Base-by-base conservation (phyloP, 139 green algal species). In the Auxenochlorella pyrenoidosa region DNA sequence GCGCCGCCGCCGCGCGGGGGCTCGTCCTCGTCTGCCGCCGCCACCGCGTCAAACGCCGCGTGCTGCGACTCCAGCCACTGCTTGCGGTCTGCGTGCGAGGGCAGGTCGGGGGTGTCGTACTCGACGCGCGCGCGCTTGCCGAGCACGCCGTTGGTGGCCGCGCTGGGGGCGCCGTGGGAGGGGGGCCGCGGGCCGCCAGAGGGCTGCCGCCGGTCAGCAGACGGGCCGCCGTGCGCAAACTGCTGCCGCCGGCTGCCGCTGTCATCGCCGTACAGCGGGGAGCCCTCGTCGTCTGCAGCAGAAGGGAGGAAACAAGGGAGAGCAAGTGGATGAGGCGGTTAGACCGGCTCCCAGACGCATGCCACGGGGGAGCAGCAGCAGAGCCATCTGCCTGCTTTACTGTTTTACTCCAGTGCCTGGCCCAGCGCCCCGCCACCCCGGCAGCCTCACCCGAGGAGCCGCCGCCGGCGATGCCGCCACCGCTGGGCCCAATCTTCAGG, bases 401-500 rank as follows among this genome's bases (percentile, higher is more conserved):
- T n/a, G n/a, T n/a, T n/a, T n/a, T n/a, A n/a, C n/a, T n/a, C n/a
- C n/a, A n/a, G n/a, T n/a, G n/a, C n/a, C n/a, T n/a, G n/a, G n/a
- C n/a, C n/a, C n/a, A n/a, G n/a, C n/a, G n/a, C n/a, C n/a, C n/a
- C n/a, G n/a, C n/a, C n/a, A n/a, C n/a, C n/a, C n/a, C n/a, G n/a
- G 71, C 18, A 1, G 0, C 4, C 78, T 22, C 79, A 85, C 79
- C 79, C 38, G 79, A 85, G 79, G 38, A 63, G 60, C 60, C 80
- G 80, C 63, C 80, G 59, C 51, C 80, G 6, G 24, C 22, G 40
- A 21, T 79, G 80, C 75, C 75, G 75, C 75, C 43, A 43, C 75
- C 75, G 75, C 80, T 85, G 40, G 80, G 80, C 12, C 85, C 85
- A 38, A 89, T 81, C 66, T 85, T 85, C 22, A 79, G 63, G 63